A percentile compares a stretch with the other conserved stretches of the same genome.
phyloP scores from a whole-genome alignment of 2,329 filamentous ascomycete species.

The Fusarium sp. region DNA sequence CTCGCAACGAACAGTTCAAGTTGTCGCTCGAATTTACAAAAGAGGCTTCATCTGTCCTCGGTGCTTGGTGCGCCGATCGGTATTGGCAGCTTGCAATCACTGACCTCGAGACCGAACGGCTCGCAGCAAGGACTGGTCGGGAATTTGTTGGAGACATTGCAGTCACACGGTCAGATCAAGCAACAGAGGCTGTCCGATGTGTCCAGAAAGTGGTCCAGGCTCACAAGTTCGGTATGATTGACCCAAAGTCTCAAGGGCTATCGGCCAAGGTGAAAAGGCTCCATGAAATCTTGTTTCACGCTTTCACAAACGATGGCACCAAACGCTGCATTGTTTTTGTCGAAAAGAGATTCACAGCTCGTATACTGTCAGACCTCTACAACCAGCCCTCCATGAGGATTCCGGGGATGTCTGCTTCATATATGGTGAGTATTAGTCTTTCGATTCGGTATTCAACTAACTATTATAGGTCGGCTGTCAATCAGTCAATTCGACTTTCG shows the following conservation, averaged over 20 bases:
- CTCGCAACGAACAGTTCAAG: slow-evolving; percentile 60
- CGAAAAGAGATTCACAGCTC: slow-evolving; percentile 80
- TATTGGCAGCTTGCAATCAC: slow-evolving; percentile 80
- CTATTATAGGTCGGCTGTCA: slow-evolving; percentile 48
- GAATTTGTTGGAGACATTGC: slow-evolving; percentile 43
- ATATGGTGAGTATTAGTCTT: slow-evolving; percentile 64
- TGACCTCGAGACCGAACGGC: slow-evolving; percentile 70
- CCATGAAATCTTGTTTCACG: slow-evolving; percentile 67
- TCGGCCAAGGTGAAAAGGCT: slow-evolving; percentile 81
- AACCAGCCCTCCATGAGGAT: slow-evolving; percentile 65
- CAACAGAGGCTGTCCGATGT: slow-evolving; percentile 68
- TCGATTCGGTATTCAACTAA: background rate
- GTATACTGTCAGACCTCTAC: slow-evolving; percentile 78
- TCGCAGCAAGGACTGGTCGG: slow-evolving; percentile 68
- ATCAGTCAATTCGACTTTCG: slow-evolving; percentile 59
- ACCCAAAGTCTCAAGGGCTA: slow-evolving; percentile 56
- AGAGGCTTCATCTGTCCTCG: slow-evolving; percentile 74
- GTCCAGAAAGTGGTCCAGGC: slow-evolving; percentile 68
- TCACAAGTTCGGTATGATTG: slow-evolving; percentile 59
- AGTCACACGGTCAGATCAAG: slow-evolving; percentile 54
- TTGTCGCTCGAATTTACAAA: slow-evolving; percentile 71
- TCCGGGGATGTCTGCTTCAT: slow-evolving; percentile 68
- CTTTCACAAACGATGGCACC: slow-evolving; percentile 70
- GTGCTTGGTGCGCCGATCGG: slow-evolving; percentile 85
- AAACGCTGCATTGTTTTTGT: slow-evolving; percentile 88